phyloP scores from a whole-genome alignment of 75 land plant species.

The Cunninghamia lanceolata region DNA sequence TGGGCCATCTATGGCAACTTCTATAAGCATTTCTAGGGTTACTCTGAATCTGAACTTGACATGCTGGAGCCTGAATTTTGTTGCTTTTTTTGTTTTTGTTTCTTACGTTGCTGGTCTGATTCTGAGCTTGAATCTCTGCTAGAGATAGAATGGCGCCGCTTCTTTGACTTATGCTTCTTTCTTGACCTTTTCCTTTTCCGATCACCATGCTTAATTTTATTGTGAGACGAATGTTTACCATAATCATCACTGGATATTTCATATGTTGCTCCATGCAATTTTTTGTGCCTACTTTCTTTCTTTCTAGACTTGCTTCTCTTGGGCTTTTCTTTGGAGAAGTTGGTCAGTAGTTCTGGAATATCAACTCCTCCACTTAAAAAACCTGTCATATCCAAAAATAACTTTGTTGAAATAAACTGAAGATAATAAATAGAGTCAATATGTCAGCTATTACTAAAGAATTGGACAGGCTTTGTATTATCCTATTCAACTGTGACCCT shows the following conservation, averaged over 20 bases:
- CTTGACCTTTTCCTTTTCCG: slow-evolving; percentile 19
- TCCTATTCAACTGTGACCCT: background rate
- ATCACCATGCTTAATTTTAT: background rate
- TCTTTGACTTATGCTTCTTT: slow-evolving; percentile 24
- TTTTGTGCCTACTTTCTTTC: slow-evolving; percentile 31
- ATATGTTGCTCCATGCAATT: slow-evolving; percentile 4
- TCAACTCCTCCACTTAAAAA: slow-evolving; percentile 60
- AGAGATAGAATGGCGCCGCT: slow-evolving; percentile 5
- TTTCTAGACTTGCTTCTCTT: slow-evolving; percentile 30
- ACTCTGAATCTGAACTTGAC: slow-evolving; percentile 11
- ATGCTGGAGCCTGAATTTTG: slow-evolving; percentile 9
- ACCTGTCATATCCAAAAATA: slow-evolving; percentile 38
- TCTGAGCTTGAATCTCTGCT: slow-evolving; percentile 12
- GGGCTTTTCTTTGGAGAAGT: slow-evolving; percentile 31
- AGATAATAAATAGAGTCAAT: background rate
- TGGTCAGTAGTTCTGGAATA: slow-evolving; percentile 44
- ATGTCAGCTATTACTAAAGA: background rate
- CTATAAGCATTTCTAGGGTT: background rate
- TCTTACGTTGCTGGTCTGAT: background rate
- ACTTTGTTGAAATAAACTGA: background rate
- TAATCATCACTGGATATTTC: background rate
- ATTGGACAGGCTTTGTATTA: background rate
- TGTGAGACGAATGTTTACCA: background rate
- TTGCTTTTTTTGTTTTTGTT: slow-evolving; percentile 19
- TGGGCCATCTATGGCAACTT: background rate